phyloP scores from a whole-genome alignment of 306 rosid genomes.

The Rosa persica region DNA sequence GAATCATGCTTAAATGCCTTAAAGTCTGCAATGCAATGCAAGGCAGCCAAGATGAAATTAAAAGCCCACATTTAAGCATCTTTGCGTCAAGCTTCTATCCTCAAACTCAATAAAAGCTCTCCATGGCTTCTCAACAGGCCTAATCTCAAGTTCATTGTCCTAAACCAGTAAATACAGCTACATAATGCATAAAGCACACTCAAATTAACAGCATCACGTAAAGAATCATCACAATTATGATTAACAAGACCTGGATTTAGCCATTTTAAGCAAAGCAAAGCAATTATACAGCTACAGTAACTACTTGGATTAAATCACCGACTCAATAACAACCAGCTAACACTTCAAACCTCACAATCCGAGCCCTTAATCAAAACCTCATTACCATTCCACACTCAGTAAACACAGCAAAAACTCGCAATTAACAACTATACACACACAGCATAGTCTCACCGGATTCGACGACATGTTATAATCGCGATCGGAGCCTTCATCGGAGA shows the following conservation, averaged over 20 bases:
- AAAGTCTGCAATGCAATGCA: no score
- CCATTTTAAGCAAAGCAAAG: background rate
- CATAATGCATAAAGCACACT: background rate
- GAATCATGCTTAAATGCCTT: no score
- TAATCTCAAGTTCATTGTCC: background rate
- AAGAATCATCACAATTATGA: background rate
- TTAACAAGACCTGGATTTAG: background rate
- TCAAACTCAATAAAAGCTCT: background rate
- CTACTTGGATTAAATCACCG: background rate
- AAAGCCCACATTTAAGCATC: background rate
- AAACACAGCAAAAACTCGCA: background rate
- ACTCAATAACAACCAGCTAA: constrained; percentile 9
- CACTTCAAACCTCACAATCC: constrained; percentile 16
- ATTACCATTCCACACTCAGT: background rate
- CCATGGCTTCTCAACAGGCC: background rate
- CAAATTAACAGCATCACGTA: background rate
- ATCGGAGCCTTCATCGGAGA: constrained; percentile 45
- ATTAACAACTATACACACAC: background rate
- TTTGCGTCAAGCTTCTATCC: background rate
- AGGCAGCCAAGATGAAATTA: no score
- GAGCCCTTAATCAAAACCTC: background rate
- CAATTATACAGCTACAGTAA: background rate
- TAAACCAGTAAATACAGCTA: background rate
- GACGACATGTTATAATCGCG: constrained; percentile 44
- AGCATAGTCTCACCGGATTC: constrained; percentile 36